phyloP scores from a whole-genome alignment of 768 basidiomycete species.

The Mycena galopus region DNA sequence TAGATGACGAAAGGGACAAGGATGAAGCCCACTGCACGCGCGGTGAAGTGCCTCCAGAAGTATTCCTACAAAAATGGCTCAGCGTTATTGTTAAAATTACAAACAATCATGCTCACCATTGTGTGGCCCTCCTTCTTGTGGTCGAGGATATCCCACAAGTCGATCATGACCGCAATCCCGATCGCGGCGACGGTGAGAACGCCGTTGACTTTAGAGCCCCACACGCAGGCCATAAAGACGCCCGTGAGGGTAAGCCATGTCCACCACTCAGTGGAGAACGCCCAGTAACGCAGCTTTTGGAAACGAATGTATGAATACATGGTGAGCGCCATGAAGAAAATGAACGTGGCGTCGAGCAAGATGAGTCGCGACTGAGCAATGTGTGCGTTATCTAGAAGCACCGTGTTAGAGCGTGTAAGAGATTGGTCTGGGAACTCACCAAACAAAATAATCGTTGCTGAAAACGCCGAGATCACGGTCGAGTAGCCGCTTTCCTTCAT shows the following conservation, averaged over 20 bases:
- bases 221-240: conserved; percentile 93
- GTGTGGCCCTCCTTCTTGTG: conserved; percentile 75
- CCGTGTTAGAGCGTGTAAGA: neutral
- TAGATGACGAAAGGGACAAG: conserved; percentile 91
- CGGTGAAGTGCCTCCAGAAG: conserved; percentile 90
- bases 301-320: conserved; percentile 95
- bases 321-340: conserved; percentile 96
- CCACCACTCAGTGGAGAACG: conserved; percentile 95
- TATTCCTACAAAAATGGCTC: conserved; percentile 71
- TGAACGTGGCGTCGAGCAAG: conserved; percentile 91
- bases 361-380: conserved; percentile 97
- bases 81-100: neutral
- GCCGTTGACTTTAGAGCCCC: conserved; percentile 98
- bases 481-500: conserved; percentile 99
- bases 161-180: conserved; percentile 91
- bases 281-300: conserved; percentile 91
- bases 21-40: conserved; percentile 88
- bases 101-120: conserved; percentile 66
- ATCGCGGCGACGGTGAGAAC: conserved; percentile 90
- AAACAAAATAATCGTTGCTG: conserved; percentile 86
- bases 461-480: conserved; percentile 90
- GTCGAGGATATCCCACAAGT: conserved; percentile 96
- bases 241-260: conserved; percentile 93
- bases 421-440: conserved; percentile 65
- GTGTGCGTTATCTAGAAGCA: conserved; percentile 88